Evolutionary conservation across 352 stramenopile genomes (phyloP).

Genomic region (Globisporangium iwayamae): DNA sequence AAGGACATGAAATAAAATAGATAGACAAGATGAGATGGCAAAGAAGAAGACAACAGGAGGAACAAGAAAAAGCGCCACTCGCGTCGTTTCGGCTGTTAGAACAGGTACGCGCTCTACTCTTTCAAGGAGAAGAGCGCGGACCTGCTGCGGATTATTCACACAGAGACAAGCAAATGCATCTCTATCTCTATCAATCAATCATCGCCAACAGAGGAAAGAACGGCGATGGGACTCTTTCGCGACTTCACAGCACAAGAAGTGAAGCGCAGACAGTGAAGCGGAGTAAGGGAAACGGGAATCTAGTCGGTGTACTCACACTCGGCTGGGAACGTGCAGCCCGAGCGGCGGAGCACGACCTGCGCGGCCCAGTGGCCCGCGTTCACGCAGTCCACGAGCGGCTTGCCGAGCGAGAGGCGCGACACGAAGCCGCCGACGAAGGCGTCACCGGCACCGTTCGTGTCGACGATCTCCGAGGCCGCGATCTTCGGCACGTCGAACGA

Average conservation of each 20-base stretch:
- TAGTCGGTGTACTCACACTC: constrained; percentile 91
- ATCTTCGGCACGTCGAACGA: constrained; percentile 92
- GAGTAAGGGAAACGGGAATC: neutral
- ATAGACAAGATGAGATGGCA: too few species aligned
- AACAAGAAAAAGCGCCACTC: constrained; percentile 14
- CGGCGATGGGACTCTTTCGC: constrained; percentile 26
- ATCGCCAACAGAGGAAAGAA: constrained; percentile 14
- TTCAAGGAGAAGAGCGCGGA: too few species aligned
- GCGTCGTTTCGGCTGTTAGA: constrained; percentile 19
- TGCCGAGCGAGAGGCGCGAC: constrained; percentile 86
- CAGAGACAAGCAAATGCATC: neutral
- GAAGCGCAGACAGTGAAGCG: neutral
- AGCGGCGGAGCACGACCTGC: constrained; percentile 95
- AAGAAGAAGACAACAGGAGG: neutral
- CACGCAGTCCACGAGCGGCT: constrained; percentile 91
- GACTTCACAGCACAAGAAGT: neutral
- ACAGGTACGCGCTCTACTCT: neutral
- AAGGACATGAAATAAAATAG: too few species aligned
- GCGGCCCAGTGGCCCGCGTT: constrained; percentile 96
- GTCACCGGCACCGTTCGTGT: constrained; percentile 99
- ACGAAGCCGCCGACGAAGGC: constrained; percentile 99
- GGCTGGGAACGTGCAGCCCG: constrained; percentile 94
- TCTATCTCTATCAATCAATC: neutral
- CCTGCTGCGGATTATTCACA: too few species aligned
- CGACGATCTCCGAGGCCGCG: constrained; percentile 90